Evolutionary conservation across 1,139 yeast genomes (phyloP).

Genomic region (Yamadazyma sp.): DNA sequence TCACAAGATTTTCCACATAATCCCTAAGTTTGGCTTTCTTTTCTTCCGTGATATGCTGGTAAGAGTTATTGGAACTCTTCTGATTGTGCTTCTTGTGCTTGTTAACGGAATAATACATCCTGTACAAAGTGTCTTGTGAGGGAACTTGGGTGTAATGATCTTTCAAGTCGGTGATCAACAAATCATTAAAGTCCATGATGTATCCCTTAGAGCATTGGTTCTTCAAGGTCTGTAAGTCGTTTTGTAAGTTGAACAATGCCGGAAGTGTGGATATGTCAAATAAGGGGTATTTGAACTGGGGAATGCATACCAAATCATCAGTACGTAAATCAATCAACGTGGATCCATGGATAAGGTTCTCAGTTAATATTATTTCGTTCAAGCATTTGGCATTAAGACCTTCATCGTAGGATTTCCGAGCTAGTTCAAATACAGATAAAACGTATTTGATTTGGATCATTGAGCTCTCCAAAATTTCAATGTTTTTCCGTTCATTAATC

Average conservation of each 20-base stretch:
- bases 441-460: slow-evolving; percentile 62
- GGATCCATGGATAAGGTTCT: slow-evolving; percentile 57
- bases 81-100: slow-evolving; percentile 22
- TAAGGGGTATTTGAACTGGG: slow-evolving; percentile 51
- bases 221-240: slow-evolving; percentile 47
- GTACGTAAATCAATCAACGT: slow-evolving; percentile 20
- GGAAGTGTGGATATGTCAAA: slow-evolving; percentile 55
- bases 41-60: slow-evolving; percentile 31
- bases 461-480: slow-evolving; percentile 61
- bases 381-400: slow-evolving; percentile 44
- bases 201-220: slow-evolving; percentile 68
- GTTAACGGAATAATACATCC: slow-evolving; percentile 40
- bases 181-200: slow-evolving; percentile 53
- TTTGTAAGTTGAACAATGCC: slow-evolving; percentile 59
- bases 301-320: slow-evolving; percentile 27
- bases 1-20: slow-evolving; percentile 54
- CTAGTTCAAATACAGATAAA: slow-evolving; percentile 49
- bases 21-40: slow-evolving; percentile 42
- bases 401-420: slow-evolving; percentile 47
- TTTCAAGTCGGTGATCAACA: slow-evolving; percentile 61
- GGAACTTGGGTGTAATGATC: slow-evolving; percentile 53
- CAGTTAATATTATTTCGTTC: slow-evolving; percentile 56
- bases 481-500: slow-evolving; percentile 56
- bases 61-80: slow-evolving; percentile 24
- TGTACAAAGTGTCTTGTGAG: slow-evolving; percentile 48